Conservation (phyloP, 441 rosid genomes). For the Pelargonium australe region DNA sequence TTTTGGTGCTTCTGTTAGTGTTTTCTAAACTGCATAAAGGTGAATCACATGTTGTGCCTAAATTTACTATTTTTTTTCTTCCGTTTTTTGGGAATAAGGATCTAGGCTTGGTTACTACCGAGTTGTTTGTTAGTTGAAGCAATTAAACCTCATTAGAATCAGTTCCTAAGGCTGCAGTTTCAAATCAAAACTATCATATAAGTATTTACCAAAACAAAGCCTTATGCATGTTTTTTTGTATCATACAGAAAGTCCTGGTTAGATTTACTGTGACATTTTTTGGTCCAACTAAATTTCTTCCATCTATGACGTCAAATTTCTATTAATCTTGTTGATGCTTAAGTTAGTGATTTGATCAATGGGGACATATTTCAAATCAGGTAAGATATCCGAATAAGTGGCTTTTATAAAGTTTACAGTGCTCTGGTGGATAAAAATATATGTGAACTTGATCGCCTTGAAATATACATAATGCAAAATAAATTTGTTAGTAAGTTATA, state of each 20-base stretch:
- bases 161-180: background rate
- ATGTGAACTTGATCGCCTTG: background rate
- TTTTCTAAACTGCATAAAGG: no score
- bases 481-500: background rate
- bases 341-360: background rate
- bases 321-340: background rate
- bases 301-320: background rate
- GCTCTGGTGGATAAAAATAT: background rate
- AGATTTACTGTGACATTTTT: background rate
- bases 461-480: background rate
- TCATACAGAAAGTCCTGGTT: background rate
- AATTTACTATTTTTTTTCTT: no score
- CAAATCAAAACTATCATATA: background rate
- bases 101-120: background rate
- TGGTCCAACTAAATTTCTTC: background rate
- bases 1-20: background rate
- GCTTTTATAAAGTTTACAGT: background rate
- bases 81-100: background rate
- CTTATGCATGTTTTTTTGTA: background rate
- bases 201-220: background rate
- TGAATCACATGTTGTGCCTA: no score
- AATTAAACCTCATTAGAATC: background rate
- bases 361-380: background rate
- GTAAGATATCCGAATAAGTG: background rate
- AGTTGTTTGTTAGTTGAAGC: background rate